Evolutionary conservation across 2,329 filamentous ascomycete species (phyloP), one percentile per base, ranked within the genome.

Genomic region (Apiospora rasikravindrae): DNA sequence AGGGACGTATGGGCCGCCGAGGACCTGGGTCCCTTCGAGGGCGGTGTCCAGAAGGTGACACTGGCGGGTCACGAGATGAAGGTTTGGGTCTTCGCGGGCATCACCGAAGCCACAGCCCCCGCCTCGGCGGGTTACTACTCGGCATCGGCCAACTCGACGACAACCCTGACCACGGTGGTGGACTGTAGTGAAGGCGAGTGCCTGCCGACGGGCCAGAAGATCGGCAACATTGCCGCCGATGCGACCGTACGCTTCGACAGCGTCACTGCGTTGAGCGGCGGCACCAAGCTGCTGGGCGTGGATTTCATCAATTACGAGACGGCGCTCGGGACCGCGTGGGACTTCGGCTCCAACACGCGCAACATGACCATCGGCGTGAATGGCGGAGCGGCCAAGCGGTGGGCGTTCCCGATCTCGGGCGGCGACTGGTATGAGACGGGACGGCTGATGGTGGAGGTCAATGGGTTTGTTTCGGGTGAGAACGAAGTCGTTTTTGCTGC

Each of bases 281-380:
- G 83, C 0, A 75, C 75, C 3, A 83, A 84, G 72, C 82, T 85
- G 44, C 72, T 88, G 0, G 84, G 84, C 0, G 77, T 88, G 16
- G 85, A 87, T 75, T 88, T 84, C 66, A 85, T 87, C 77, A 88
- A 88, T 78, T 88, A 88, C 73, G 86, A 88, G 11, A 80, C 87
- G 14, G 81, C 83, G 0, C 82, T 86, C 22, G 77, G 77, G 1
- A 82, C 80, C 0, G 79, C 84, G 0, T 88, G 85, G 80, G 82
- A 75, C 0, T 82, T 77, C 73, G 86, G 84, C 0, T 81, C 83
- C 0, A 89, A 88, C 74, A 84, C 86, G 0, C 79, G 86, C 0
- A 88, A 88, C 70, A 81, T 88, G 76, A 87, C 86, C 0, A 77
- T 89, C 19, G 76, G 81, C 0, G 81, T 88, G n/a, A 88, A 88